These are phyloP conservation scores for Boletus huronensis DNA, from an alignment of 768 basidiomycete species.

Conservation along the genomic window DNA sequence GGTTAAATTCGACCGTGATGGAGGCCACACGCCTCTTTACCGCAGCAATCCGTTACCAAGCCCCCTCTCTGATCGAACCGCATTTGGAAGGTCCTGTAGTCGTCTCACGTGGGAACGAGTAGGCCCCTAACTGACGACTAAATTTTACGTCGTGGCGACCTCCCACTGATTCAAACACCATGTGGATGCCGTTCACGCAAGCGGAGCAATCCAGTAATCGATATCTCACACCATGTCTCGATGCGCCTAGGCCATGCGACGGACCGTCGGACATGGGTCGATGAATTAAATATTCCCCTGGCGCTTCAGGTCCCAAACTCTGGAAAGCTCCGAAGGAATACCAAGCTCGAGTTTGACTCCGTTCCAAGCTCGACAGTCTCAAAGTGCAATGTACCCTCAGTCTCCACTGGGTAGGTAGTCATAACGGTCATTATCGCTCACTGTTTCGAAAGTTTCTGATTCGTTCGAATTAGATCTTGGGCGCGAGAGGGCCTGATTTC, in stretches of 20 bases:
- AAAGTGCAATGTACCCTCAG: neutral
- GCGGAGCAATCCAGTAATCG: neutral
- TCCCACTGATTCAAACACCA: neutral
- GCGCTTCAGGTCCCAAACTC: neutral
- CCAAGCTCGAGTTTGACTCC: neutral
- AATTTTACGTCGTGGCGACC: neutral
- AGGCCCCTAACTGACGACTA: too few species aligned
- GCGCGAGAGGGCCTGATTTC: constrained; percentile 1
- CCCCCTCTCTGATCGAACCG: constrained; percentile 9
- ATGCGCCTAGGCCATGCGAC: neutral
- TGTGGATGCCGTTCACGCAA: neutral
- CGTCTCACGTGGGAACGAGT: constrained; percentile 21
- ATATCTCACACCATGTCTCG: neutral
- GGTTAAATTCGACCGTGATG: neutral
- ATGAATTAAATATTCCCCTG: neutral
- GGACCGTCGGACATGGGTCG: neutral
- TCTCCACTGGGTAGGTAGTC: neutral
- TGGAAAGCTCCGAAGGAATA: neutral
- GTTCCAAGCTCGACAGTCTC: neutral
- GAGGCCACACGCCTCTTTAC: neutral
- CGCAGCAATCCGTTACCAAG: neutral
- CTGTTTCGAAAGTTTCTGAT: neutral
- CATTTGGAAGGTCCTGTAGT: constrained; percentile 34
- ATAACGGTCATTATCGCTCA: neutral
- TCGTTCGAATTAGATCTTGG: neutral